Evolutionary conservation across 495 filamentous ascomycete species (phyloP), one percentile per base, ranked within the genome.

Genomic region (Penicillium malachiteum): DNA sequence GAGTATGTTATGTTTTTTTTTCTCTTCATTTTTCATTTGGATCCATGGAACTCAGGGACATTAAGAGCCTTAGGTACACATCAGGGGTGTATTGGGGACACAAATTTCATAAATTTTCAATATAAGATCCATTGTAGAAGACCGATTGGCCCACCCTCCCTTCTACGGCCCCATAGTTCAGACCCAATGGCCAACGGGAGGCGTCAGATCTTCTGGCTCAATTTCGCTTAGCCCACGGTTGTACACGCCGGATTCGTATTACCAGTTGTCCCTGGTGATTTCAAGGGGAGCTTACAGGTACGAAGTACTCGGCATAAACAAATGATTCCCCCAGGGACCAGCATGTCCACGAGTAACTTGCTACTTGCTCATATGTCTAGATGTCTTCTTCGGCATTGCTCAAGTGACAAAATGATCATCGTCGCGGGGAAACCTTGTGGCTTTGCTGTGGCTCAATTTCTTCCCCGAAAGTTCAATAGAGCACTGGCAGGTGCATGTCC

Each of bases 221-320:
- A 74, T 74, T 73, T 74, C 70, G 67, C 64, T 70, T 71, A 65
- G 57, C 32, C 61, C 62, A 60, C 56, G 53, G 63, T 63, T 55
- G 56, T 49, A 66, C 64, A 41, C 50, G 43, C 48, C 30, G 30
- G 32, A 48, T 51, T 44, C 40, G 50, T 50, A 45, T 45, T 58
- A 7, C 31, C 14, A 11, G 34, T 35, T 21, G 16, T 35, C 33
- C 32, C 16, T 49, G 32, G 47, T 37, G 47, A 49, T 18, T 49
- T 12, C 32, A 12, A 18, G 32, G 10, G 37, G 10, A 38, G 34
- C 34, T 37, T 13, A 9, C 34, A 13, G 12, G 34, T 37, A 9
- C 34, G 9, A 9, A 7, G 2, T 9, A 13, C 8, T 37, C 34
- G 8, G 12, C 12, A 37, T 37, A 2, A 9, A 37, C 12, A 3